Percentiles rank a stretch among this genome's conserved stretches.
Conservation (phyloP, 768 basidiomycete species). For the Boletellus emodensis region DNA sequence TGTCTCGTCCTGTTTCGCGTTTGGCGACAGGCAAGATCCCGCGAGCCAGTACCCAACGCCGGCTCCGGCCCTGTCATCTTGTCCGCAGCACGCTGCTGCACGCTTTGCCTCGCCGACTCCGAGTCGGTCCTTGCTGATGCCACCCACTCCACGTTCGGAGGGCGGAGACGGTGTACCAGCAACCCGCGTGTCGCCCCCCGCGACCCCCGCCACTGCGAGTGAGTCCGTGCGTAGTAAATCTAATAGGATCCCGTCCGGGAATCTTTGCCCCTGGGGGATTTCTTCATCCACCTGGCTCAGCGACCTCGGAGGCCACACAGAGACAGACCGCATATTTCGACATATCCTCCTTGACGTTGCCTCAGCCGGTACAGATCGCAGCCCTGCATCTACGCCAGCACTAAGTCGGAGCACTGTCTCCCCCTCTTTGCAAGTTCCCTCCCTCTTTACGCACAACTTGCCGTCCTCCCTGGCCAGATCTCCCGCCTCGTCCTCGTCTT, state of each 20-base stretch:
- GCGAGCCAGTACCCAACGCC: constrained; percentile 8
- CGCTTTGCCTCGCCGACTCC: constrained; percentile 25
- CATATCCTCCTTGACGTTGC: constrained; percentile 15
- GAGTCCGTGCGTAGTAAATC: constrained; percentile 7
- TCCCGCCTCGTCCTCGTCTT: constrained; percentile 12
- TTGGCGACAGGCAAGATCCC: constrained; percentile 14
- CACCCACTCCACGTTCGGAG: constrained; percentile 18
- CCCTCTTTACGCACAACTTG: constrained; percentile 10
- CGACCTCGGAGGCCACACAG: constrained; percentile 30
- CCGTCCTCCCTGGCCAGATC: constrained; percentile 15
- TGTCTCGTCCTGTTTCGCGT: constrained; percentile 28
- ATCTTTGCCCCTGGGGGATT: constrained; percentile 19
- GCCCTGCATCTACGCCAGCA: constrained; percentile 23
- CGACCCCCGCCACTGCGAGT: constrained; percentile 3
- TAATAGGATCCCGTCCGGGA: constrained; percentile 6
- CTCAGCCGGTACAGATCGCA: constrained; percentile 15
- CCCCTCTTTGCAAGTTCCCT: constrained; percentile 19
- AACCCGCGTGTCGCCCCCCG: constrained; percentile 11
- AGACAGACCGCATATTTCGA: constrained; percentile 31
- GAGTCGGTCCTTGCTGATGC: constrained; percentile 27
- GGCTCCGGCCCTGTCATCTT: constrained; percentile 3
- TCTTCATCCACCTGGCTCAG: constrained; percentile 29
- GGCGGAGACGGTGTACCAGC: constrained; percentile 7
- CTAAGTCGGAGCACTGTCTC: constrained; percentile 20
- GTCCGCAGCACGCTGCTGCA: constrained; percentile 7